Base-by-base conservation (phyloP, 1,284 basidiomycete genomes). In the Cutaneotrichosporon curvatum region DNA sequence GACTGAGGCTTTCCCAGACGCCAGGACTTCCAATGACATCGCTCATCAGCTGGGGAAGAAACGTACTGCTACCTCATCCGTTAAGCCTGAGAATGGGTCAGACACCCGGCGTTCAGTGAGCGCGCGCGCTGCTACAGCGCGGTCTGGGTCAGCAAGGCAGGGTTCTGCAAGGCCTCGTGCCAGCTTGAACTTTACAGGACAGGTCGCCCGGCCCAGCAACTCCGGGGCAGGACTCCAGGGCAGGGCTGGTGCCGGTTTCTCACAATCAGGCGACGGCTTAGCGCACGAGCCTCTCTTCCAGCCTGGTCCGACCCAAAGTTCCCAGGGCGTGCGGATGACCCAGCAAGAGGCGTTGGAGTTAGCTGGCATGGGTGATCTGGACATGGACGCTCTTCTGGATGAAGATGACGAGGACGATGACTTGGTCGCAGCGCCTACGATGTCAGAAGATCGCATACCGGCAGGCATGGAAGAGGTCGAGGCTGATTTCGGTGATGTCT, bases 1-100 rank as follows among this genome's bases (percentile, higher is more conserved):
- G 9, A 67, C 60, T 21, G 64, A 68, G 9, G 67, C 59, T 1
- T 70, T 71, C 32, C 25, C 25, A 7, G 8, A 28, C 8, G 25
- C 12, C 25, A 35, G n/a, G n/a, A 9, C 12, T 16, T 9, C 34
- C 10, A 35, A 36, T 9, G 28, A 40, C 12, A 16, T 12, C 19
- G 23, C 25, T 6, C 21, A 14, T 14, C 25, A 34, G 28, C 19
- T 40, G 43, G 8, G 12, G 31, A 28, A 36, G 21, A 22, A 38
- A 20, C 22, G 37, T 20, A 4, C 28, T 9, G 16, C 46, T 15
- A 20, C 32, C 32, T 8, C 32, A 10, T 28, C 19, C 21, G 33
- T 43, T 32, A 16, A 22, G 30, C 20, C 32, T 22, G 12, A 43
- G 33, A 16, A 34, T n/a, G 25, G 25, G 25, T 28, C 25, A 12